Conservation (phyloP, 169 alveolate genomes). For the Plasmodium gonderi region DNA sequence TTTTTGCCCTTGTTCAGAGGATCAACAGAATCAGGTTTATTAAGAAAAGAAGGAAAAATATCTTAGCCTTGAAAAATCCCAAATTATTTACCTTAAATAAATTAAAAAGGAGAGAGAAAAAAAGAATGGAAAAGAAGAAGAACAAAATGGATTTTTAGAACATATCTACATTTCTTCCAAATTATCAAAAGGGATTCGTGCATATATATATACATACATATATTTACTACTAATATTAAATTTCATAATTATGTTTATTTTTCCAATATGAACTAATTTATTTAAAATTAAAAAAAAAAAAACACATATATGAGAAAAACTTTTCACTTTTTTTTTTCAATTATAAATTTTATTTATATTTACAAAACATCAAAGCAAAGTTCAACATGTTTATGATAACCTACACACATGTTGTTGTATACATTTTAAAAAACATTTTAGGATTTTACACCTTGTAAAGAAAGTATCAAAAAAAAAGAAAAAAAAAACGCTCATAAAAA, state of each 20-base stretch:
- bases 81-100: conserved; percentile 12
- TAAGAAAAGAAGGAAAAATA: conserved; percentile 32
- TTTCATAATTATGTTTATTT: too few species aligned
- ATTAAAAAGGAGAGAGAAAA: conserved; percentile 51
- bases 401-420: too few species aligned
- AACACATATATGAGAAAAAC: too few species aligned
- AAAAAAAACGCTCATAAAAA: not conserved
- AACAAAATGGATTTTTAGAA: conserved; percentile 14
- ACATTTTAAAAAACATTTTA: too few species aligned
- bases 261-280: too few species aligned
- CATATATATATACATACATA: not conserved
- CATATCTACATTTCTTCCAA: not conserved
- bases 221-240: not conserved
- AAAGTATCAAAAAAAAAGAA: too few species aligned
- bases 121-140: conserved; percentile 21
- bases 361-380: too few species aligned
- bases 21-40: conserved; percentile 42
- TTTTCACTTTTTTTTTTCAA: too few species aligned
- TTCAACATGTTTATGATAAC: too few species aligned
- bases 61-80: conserved; percentile 59
- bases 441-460: too few species aligned
- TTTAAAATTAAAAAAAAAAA: too few species aligned
- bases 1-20: conserved; percentile 16
- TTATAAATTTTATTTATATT: too few species aligned
- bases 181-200: not conserved